Evolutionary conservation across 2,329 filamentous ascomycete genomes (phyloP).

Genomic region (Neonectria ditissima): DNA sequence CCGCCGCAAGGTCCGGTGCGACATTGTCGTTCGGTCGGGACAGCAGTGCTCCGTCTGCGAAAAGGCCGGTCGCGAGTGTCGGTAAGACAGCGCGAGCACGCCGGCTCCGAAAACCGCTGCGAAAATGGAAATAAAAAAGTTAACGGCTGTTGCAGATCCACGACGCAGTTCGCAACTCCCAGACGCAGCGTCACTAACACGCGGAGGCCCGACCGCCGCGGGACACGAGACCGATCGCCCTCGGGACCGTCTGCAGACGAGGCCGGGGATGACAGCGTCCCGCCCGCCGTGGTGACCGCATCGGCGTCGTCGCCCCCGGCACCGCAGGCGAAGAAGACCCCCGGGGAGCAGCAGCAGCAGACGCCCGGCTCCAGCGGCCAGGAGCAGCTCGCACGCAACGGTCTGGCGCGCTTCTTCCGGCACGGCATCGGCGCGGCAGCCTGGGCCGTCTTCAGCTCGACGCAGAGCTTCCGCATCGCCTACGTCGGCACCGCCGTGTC

Average conservation of each 20-base stretch:
- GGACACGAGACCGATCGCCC: conserved; percentile 15
- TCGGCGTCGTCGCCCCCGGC: conserved; percentile 5
- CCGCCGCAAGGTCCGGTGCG: conserved; percentile 41
- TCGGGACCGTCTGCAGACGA: conserved; percentile 18
- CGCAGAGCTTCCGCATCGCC: conserved; percentile 43
- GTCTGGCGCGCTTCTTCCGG: conserved; percentile 40
- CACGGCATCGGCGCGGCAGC: conserved; percentile 41
- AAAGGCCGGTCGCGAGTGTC: conserved; percentile 42
- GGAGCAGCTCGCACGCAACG: conserved; percentile 40
- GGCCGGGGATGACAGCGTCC: conserved; percentile 5
- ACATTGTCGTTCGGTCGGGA: conserved; percentile 34
- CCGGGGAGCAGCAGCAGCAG: conserved; percentile 20
- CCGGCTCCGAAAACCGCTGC: conserved; percentile 29
- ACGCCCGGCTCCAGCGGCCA: conserved; percentile 27
- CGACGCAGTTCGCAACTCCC: conserved; percentile 39
- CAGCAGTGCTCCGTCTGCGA: conserved; percentile 41
- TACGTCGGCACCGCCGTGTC: conserved; percentile 44
- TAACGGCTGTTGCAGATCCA: conserved; percentile 32
- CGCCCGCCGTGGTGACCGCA: conserved; percentile 21
- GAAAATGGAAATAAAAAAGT: too few species aligned
- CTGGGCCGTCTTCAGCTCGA: conserved; percentile 41
- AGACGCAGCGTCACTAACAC: conserved; percentile 26
- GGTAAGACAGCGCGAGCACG: conserved; percentile 33
- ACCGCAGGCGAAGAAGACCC: conserved; percentile 13
- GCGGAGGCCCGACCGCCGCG: conserved; percentile 13